Percentiles rank a stretch among this genome's conserved stretches.
phyloP scores from a whole-genome alignment of 352 stramenopile species.

The Thraustochytrium striatum region DNA sequence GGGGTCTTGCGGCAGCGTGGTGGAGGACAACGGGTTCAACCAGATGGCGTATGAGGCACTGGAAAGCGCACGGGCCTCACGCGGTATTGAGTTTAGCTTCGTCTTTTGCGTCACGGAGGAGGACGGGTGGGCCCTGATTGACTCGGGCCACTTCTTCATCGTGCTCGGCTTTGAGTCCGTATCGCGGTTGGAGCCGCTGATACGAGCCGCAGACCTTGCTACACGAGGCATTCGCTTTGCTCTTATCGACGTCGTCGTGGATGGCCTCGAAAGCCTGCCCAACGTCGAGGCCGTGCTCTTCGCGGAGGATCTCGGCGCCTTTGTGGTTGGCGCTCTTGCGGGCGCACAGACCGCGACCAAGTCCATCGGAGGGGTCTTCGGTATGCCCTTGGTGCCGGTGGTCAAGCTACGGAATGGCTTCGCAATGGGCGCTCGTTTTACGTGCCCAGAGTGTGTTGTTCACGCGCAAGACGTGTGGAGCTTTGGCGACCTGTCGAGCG shows the following conservation, averaged over 20 bases:
- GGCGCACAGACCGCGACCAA: neutral
- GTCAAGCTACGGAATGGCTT: neutral
- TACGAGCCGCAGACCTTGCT: too few species aligned
- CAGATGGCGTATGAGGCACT: neutral
- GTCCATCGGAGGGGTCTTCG: neutral
- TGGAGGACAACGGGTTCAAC: neutral
- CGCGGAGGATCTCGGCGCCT: neutral
- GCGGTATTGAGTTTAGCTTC: neutral
- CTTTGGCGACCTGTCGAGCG: neutral
- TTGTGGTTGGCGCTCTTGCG: neutral
- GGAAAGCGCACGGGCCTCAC: too few species aligned
- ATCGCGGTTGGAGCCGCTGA: neutral
- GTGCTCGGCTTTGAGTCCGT: neutral
- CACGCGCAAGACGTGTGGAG: neutral
- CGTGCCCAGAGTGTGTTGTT: neutral
- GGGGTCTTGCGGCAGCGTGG: neutral
- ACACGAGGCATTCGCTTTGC: neutral
- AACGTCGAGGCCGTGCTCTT: neutral
- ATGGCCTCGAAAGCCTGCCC: neutral
- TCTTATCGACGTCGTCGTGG: neutral
- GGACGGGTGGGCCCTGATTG: too few species aligned
- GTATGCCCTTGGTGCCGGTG: neutral
- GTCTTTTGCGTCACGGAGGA: too few species aligned
- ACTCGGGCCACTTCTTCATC: neutral
- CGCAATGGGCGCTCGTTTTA: neutral